Evolutionary conservation across 768 basidiomycete species (phyloP), one percentile per base, ranked within the genome.

Genomic region (Phaeotremella fagi): DNA sequence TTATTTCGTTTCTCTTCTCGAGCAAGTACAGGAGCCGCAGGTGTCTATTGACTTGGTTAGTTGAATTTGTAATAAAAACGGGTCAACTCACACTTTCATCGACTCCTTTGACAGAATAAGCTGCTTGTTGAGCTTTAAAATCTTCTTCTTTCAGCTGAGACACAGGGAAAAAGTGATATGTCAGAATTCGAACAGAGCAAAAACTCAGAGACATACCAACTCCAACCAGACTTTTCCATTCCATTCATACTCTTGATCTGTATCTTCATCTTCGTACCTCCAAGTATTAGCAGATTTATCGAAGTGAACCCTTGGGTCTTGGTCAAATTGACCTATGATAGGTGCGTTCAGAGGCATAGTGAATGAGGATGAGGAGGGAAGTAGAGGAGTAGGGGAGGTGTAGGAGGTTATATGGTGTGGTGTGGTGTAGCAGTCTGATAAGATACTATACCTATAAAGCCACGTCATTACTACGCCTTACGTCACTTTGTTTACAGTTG

Each of bases 41-140:
- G 90, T 3, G 84, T 82, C 92, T 95, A 23, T 18, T 20, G 18
- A 42, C 47, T 9, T 16, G 37, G 2, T 25, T 24, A 9, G 3
- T 35, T 28, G 38, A 14, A 22, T 14, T 14, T 16, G 48, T 7
- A 22, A 14, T 22, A 35, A n/a, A 26, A 24, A 7, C 12, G 11
- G 7, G 20, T 22, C 22, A n/a, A 75, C 83, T 70, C 72, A 89
- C 92, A 77, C 84, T 82, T 79, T 98, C 95, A 71, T 99, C 94
- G 22, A 99, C 91, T 9, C 94, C 95, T 14, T 79, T 80, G 1
- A 99, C 79, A 0, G 90, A 86, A 75, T 99, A 99, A 1, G 90
- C 92, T 0, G 90, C 91, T 77, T 98, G 95, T 72, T 99, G 94
- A 22, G 83, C 84, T 69, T 83, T 85, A 52, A 94, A 61, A 12